Evolutionary conservation across 345 rosid genomes (phyloP), one percentile per base, ranked within the genome.

Genomic region (Pugionium dolabratum): DNA sequence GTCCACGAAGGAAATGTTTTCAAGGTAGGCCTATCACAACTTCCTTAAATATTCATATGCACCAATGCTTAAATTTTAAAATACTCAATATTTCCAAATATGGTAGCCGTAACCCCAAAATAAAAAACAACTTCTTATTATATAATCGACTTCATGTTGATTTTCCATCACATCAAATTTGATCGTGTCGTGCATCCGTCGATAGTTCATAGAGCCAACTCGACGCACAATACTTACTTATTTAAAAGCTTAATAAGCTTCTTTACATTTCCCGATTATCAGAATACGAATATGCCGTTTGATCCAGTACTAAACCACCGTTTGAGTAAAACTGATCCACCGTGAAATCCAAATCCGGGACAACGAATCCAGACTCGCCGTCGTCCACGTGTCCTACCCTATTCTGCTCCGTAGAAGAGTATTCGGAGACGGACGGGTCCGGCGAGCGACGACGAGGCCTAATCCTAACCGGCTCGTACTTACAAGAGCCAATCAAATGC

Each of bases 391-490:
- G 61, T n/a, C 70, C 36, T 8, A 31, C 5, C 33, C 29, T 37
- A 35, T 43, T 66, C 57, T 26, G 7, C 26, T 30, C 56, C 39
- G 72, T 26, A 34, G 40, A 54, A 4, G 49, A 59, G 4, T 59
- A n/a, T 1, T 40, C 52, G 2, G 73, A 53, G 1, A 45, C 64
- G 10, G 37, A 36, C 3, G 67, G 62, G 2, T 75, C 78, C 7
- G 75, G 78, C 7, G 78, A 69, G 0, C 78, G 70, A 50, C 88
- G 91, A 43, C 81, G 83, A 7, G 69, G 73, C 48, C 81, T 66
- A 5, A 82, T 74, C 70, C 85, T 72, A 27, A 80, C 73, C 1
- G 88, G 82, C 58, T 82, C 67, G 7, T 67, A 76, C 31, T 67
- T 25, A 26, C 64, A 54, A 26, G 76, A 70, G 1, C 85, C 88